phyloP scores from a whole-genome alignment of 495 filamentous ascomycete species.

The Hyaloscypha variabilis region DNA sequence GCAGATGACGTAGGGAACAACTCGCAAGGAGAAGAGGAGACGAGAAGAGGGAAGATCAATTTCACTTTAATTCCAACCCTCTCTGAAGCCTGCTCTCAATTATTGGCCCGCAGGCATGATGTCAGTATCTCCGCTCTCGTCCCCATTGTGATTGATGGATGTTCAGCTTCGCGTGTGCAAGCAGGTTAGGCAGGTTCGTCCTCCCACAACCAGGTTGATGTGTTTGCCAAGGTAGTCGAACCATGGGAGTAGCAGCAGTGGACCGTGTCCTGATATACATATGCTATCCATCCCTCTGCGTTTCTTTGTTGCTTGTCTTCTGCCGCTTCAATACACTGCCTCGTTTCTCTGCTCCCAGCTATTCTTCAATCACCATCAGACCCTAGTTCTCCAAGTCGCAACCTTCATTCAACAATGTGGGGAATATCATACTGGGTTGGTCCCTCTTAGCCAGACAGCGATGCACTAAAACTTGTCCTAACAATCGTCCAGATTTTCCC shows the following conservation, averaged over 20 bases:
- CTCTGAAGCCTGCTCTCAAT: too few relatives aligned
- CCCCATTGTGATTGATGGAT: too few relatives aligned
- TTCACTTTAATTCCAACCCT: too few relatives aligned
- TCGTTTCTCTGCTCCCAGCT: neutral
- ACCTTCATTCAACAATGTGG: constrained; percentile 52
- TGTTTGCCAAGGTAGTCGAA: neutral
- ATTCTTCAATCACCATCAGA: neutral
- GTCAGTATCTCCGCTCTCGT: too few relatives aligned
- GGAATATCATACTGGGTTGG: constrained; percentile 62
- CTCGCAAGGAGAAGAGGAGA: too few relatives aligned
- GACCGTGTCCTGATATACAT: too few relatives aligned
- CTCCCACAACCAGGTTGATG: neutral
- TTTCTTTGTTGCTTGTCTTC: neutral
- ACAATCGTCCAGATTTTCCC: constrained; percentile 71
- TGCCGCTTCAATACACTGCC: neutral
- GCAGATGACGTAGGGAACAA: too few relatives aligned
- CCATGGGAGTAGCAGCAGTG: neutral
- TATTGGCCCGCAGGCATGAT: too few relatives aligned
- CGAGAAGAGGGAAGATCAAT: too few relatives aligned
- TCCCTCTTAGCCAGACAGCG: constrained; percentile 1
- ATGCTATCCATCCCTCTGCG: neutral
- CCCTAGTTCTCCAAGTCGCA: neutral
- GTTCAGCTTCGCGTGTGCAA: too few relatives aligned
- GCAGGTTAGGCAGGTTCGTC: too few relatives aligned
- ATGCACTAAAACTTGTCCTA: constrained; percentile 8